Evolutionary conservation across 1,284 basidiomycete genomes (phyloP).

Genomic region (Psilocybe mexicana): DNA sequence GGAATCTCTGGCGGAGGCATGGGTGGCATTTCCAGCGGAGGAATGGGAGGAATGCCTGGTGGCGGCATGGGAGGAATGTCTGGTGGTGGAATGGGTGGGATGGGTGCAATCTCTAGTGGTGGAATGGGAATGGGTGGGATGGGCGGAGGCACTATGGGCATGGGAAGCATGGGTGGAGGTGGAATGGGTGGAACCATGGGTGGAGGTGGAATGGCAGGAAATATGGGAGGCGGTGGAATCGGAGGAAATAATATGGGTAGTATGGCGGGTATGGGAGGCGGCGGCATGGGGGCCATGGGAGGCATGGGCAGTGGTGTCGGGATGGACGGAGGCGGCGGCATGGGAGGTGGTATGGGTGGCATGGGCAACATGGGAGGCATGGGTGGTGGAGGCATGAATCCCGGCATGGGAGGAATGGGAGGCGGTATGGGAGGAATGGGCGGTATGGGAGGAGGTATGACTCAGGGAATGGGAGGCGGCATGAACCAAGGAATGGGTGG

Average conservation of each 20-base stretch:
- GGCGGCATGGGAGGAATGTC: conserved; percentile 6
- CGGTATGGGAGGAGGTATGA: conserved; percentile 22
- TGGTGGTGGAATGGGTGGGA: conserved; percentile 3
- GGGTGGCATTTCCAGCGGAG: conserved; percentile 20
- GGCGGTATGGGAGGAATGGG: conserved; percentile 24
- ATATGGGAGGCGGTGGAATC: conserved; percentile 19
- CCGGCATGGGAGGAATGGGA: conserved; percentile 20
- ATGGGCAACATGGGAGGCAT: conserved; percentile 21
- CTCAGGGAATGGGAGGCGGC: conserved; percentile 26
- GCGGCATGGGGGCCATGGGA: conserved; percentile 7
- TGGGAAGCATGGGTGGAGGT: conserved; percentile 3
- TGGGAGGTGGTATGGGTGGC: conserved; percentile 26
- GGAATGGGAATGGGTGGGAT: conserved; percentile 12
- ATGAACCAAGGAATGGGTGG: conserved; percentile 18
- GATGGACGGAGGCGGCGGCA: not conserved
- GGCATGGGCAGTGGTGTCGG: conserved; percentile 6
- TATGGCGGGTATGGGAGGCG: conserved; percentile 5
- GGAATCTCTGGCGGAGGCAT: conserved; percentile 4
- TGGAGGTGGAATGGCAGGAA: conserved; percentile 1
- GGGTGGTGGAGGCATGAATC: conserved; percentile 26
- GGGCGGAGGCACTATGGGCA: conserved; percentile 7
- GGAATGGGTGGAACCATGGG: conserved; percentile 13
- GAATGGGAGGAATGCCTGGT: conserved; percentile 2
- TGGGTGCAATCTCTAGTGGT: conserved; percentile 4
- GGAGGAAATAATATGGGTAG: conserved; percentile 1